phyloP scores from a whole-genome alignment of 2,329 filamentous ascomycete genomes.

The Fusarium newnesense region DNA sequence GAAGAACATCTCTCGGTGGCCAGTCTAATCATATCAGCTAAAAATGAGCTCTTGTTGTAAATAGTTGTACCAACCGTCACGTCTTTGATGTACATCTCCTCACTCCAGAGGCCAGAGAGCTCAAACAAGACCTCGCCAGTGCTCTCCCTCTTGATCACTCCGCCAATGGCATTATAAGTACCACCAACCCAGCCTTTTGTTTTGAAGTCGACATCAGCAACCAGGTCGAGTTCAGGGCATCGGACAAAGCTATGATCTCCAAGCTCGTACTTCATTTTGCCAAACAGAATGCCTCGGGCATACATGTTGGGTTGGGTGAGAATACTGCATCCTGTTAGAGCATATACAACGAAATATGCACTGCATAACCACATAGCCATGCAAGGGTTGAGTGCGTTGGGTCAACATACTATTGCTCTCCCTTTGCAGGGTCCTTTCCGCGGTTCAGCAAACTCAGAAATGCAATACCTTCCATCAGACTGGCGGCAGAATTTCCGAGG shows the following conservation, averaged over 20 bases:
- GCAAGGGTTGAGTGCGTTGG: neutral
- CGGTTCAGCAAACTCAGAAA: slow-evolving; percentile 85
- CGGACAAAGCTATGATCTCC: slow-evolving; percentile 94
- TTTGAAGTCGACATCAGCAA: slow-evolving; percentile 97
- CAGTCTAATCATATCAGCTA: slow-evolving; percentile 68
- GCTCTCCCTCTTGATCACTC: slow-evolving; percentile 86
- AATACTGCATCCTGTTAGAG: slow-evolving; percentile 65
- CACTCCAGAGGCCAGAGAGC: slow-evolving; percentile 91
- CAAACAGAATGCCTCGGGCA: slow-evolving; percentile 93
- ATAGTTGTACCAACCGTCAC: slow-evolving; percentile 66
- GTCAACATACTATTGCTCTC: slow-evolving; percentile 84
- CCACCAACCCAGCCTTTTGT: slow-evolving; percentile 97
- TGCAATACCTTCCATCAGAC: slow-evolving; percentile 97
- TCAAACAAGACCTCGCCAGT: slow-evolving; percentile 91
- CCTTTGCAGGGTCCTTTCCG: slow-evolving; percentile 70
- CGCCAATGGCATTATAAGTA: slow-evolving; percentile 95
- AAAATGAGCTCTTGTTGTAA: neutral
- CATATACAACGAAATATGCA: neutral
- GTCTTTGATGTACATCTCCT: slow-evolving; percentile 93
- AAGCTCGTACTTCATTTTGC: slow-evolving; percentile 99
- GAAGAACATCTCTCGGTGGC: slow-evolving; percentile 90
- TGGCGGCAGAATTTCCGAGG: slow-evolving; percentile 95
- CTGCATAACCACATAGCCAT: neutral
- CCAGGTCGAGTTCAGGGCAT: slow-evolving; percentile 87
- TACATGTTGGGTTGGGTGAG: slow-evolving; percentile 99